Percentiles rank a stretch among this genome's conserved stretches.
These are phyloP conservation scores for Malus hybrid DNA, from an alignment of 331 rosid species.

Conservation along the genomic window DNA sequence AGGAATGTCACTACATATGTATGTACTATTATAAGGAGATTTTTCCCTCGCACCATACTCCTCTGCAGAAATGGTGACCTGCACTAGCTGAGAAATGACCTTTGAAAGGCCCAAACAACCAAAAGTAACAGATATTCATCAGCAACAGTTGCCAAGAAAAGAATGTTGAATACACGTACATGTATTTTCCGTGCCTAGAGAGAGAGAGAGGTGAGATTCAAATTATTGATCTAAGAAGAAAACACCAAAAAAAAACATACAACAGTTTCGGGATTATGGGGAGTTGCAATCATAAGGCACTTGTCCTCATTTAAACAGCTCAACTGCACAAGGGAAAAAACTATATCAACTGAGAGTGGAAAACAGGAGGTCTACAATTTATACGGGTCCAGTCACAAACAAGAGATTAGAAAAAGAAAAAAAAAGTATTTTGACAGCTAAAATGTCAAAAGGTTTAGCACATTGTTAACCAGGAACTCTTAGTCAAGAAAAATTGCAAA, in stretches of 20 bases:
- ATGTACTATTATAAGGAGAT: conserved; percentile 45
- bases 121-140: conserved; percentile 12
- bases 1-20: conserved; percentile 40
- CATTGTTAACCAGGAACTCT: neutral
- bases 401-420: neutral
- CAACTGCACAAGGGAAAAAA: conserved; percentile 41
- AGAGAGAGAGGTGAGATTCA: neutral
- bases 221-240: neutral
- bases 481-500: conserved; percentile 4
- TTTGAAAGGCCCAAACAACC: conserved; percentile 28
- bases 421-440: neutral
- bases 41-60: conserved; percentile 73
- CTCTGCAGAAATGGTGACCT: conserved; percentile 74
- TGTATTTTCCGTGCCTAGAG: neutral
- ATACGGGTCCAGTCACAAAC: neutral
- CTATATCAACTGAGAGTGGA: neutral
- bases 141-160: conserved; percentile 17
- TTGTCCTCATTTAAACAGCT: conserved; percentile 61
- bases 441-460: neutral
- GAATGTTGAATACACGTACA: neutral
- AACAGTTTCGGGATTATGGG: conserved; percentile 36
- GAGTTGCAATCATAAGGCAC: conserved; percentile 54
- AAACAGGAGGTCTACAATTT: neutral
- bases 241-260: conserved; percentile 33
- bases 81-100: conserved; percentile 49